Conservation (phyloP, 2,329 filamentous ascomycete species). For the Fusarium xylarioides region DNA sequence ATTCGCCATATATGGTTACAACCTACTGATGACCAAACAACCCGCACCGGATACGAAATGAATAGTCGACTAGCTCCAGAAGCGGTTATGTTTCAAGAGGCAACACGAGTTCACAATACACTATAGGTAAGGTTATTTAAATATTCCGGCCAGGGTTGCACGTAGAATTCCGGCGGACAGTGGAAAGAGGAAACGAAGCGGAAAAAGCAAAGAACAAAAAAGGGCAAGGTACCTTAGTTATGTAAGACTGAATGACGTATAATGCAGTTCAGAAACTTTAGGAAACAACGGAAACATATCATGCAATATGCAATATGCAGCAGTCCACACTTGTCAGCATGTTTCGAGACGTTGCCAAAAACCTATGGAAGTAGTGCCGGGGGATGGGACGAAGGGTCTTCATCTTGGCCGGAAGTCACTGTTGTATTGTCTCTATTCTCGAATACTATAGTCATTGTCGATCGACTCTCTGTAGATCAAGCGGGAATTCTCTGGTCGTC, state of each 20-base stretch:
- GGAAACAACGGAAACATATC: conserved; percentile 17
- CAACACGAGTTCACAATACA: background rate
- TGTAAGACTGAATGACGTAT: conserved; percentile 11
- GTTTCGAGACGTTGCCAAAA: background rate
- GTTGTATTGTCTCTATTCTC: background rate
- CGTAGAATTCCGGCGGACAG: background rate
- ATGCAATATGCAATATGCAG: background rate
- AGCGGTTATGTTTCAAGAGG: conserved; percentile 25
- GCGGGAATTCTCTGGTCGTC: conserved; percentile 2
- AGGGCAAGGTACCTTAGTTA: background rate
- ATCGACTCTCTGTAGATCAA: conserved; percentile 28
- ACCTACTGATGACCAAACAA: background rate
- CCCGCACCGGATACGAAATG: conserved; percentile 4
- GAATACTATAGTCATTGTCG: background rate
- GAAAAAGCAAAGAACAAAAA: conserved; percentile 11
- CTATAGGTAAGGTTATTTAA: conserved; percentile 23
- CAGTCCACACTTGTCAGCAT: conserved; percentile 4
- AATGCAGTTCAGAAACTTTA: background rate
- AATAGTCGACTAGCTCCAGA: background rate
- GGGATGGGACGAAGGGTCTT: conserved; percentile 2
- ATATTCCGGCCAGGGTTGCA: conserved; percentile 7
- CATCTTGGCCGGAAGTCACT: background rate
- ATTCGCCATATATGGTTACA: conserved; percentile 1
- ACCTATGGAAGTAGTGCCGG: background rate
- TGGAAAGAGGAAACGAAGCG: conserved; percentile 15